Percentiles rank a stretch among this genome's conserved stretches.
Conservation (phyloP, 192 early-diverging fungal genomes). For the Coemansia sp. region DNA sequence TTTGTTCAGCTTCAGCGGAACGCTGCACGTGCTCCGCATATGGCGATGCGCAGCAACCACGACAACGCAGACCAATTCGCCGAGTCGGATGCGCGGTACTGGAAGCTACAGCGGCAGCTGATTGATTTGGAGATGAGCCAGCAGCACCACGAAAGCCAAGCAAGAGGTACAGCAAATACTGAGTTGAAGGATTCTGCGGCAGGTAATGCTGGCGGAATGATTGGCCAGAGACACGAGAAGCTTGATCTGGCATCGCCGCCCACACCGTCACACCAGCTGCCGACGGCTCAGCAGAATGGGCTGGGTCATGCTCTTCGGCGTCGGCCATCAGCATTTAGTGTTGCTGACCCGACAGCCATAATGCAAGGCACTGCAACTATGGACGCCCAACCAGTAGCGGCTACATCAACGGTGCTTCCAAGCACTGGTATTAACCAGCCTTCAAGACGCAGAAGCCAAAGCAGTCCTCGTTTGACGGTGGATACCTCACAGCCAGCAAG, state of each 20-base stretch:
- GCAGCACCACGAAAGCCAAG: constrained; percentile 9
- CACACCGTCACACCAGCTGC: constrained; percentile 28
- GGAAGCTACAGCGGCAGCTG: constrained; percentile 54
- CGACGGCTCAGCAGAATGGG: constrained; percentile 1
- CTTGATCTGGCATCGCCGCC: constrained; percentile 42
- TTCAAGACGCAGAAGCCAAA: constrained; percentile 13
- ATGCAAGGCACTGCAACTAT: background rate
- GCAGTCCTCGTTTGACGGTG: constrained; percentile 5
- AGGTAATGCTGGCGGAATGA: background rate
- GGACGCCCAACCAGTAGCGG: background rate
- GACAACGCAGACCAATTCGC: constrained; percentile 45
- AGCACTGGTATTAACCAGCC: too few relatives aligned
- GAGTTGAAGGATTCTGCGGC: background rate
- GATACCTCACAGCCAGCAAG: background rate
- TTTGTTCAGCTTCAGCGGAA: constrained; percentile 44
- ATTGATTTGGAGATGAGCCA: constrained; percentile 54
- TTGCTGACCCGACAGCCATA: constrained; percentile 30
- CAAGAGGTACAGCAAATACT: background rate
- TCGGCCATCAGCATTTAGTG: constrained; percentile 45
- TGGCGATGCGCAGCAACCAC: constrained; percentile 9
- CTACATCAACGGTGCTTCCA: background rate
- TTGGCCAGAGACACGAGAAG: background rate
- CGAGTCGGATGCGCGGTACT: constrained; percentile 50
- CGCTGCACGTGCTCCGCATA: constrained; percentile 16
- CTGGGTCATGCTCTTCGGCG: constrained; percentile 16